phyloP scores from a whole-genome alignment of 2,329 filamentous ascomycete genomes.

The Xylaria hypoxylon region DNA sequence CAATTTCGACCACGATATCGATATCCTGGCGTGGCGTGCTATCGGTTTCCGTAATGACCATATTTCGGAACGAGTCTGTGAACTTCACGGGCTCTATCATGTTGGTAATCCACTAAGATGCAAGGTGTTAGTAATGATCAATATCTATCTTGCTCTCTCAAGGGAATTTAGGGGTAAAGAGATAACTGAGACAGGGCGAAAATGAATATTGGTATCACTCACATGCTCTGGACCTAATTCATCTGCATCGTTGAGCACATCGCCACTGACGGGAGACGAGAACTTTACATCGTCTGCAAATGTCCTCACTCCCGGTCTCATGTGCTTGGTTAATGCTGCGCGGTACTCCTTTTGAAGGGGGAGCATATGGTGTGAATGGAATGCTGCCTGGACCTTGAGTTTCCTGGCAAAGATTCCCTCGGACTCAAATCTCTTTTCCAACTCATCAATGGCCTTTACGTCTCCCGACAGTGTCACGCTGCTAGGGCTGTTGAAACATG shows the following conservation, averaged over 20 bases:
- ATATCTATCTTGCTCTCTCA: neutral
- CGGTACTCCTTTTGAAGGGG: conserved; percentile 31
- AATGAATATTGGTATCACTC: neutral
- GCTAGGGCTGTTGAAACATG: conserved; percentile 40
- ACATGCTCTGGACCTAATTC: conserved; percentile 13
- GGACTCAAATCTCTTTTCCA: conserved; percentile 12
- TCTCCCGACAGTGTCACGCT: conserved; percentile 40
- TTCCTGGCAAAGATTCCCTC: conserved; percentile 36
- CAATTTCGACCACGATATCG: conserved; percentile 29
- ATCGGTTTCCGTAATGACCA: conserved; percentile 23
- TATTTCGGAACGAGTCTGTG: conserved; percentile 40
- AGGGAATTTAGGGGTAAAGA: neutral
- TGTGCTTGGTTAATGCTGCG: neutral
- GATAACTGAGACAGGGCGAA: too few relatives aligned
- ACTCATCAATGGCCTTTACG: conserved; percentile 20
- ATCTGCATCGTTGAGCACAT: conserved; percentile 9
- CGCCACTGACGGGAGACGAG: conserved; percentile 31
- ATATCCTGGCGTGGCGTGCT: neutral
- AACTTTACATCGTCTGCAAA: conserved; percentile 14
- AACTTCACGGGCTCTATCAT: conserved; percentile 46
- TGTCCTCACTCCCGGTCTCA: conserved; percentile 8
- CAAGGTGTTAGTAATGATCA: neutral
- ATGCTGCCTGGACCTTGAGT: conserved; percentile 36
- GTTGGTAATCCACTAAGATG: conserved; percentile 38
- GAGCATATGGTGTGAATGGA: conserved; percentile 36